A percentile compares a stretch with the other conserved stretches of the same genome.
Conservation (phyloP, 1,284 basidiomycete species). For the Athelia sp. region DNA sequence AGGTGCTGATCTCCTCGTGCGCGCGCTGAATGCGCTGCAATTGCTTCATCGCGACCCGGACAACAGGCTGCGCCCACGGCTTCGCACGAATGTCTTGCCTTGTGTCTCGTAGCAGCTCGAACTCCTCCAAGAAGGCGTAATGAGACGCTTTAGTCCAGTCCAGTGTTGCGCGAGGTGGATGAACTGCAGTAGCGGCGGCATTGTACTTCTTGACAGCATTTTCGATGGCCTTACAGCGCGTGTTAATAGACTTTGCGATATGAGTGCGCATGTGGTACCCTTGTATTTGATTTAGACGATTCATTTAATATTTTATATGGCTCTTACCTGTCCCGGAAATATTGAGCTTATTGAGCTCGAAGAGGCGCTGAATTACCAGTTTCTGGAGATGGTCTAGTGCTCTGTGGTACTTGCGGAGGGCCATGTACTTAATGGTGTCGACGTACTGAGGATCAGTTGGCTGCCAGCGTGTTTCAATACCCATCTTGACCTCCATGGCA, state of each 20-base stretch:
- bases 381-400: slow-evolving; percentile 21
- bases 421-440: slow-evolving; percentile 9
- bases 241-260: slow-evolving; percentile 15
- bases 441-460: slow-evolving; percentile 10
- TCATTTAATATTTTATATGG: not conserved
- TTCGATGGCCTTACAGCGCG: slow-evolving; percentile 10
- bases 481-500: slow-evolving; percentile 16
- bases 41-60: slow-evolving; percentile 7
- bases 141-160: slow-evolving; percentile 8
- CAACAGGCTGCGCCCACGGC: slow-evolving; percentile 10
- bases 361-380: slow-evolving; percentile 24
- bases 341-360: slow-evolving; percentile 27
- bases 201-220: slow-evolving; percentile 15
- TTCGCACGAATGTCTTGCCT: slow-evolving; percentile 8
- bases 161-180: slow-evolving; percentile 11
- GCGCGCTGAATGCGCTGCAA: slow-evolving; percentile 13
- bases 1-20: slow-evolving; percentile 11
- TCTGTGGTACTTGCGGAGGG: slow-evolving; percentile 14
- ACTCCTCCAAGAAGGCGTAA: slow-evolving; percentile 14
- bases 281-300: slow-evolving; percentile 3
- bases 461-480: slow-evolving; percentile 16
- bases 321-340: slow-evolving; percentile 18
- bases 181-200: slow-evolving; percentile 7
- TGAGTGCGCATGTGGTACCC: slow-evolving; percentile 13
- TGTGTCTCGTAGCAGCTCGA: slow-evolving; percentile 12